Percentiles rank a stretch among this genome's conserved stretches.
phyloP scores from a whole-genome alignment of 2,329 filamentous ascomycete species.

The Diaporthe sp. region DNA sequence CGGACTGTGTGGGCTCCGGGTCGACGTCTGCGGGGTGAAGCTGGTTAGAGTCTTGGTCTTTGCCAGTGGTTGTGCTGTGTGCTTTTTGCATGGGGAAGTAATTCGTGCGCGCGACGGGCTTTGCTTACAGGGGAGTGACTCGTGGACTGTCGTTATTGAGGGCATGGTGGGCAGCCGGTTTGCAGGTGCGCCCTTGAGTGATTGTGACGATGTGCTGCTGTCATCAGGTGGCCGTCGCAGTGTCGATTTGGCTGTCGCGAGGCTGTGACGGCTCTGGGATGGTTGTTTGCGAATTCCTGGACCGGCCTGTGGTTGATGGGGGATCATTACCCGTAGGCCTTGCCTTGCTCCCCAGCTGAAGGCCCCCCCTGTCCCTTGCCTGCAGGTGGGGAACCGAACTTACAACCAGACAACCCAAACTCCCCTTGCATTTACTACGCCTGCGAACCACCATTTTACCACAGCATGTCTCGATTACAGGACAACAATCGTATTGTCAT shows the following conservation, averaged over 20 bases:
- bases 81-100: constrained; percentile 1
- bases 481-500: not conserved
- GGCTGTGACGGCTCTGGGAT: not conserved
- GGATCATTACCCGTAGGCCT: not conserved
- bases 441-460: no score
- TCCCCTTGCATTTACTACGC: not conserved
- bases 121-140: constrained; percentile 82
- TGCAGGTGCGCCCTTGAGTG: not conserved
- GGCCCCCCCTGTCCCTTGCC: constrained; percentile 16
- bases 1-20: constrained; percentile 72
- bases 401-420: not conserved
- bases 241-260: not conserved
- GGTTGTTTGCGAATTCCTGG: constrained; percentile 17
- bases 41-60: constrained; percentile 28
- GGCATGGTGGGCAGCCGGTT: constrained; percentile 66
- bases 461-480: not conserved
- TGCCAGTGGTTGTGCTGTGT: not conserved
- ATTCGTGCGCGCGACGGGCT: constrained; percentile 38
- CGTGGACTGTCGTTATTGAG: constrained; percentile 78
- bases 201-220: not conserved
- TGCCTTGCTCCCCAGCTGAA: not conserved
- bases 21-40: constrained; percentile 79
- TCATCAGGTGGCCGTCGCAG: constrained; percentile 1
- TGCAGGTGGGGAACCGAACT: not conserved
- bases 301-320: not conserved